Base-by-base conservation (phyloP, 805 yeast species). In the Metschnikowia amazonensis region DNA sequence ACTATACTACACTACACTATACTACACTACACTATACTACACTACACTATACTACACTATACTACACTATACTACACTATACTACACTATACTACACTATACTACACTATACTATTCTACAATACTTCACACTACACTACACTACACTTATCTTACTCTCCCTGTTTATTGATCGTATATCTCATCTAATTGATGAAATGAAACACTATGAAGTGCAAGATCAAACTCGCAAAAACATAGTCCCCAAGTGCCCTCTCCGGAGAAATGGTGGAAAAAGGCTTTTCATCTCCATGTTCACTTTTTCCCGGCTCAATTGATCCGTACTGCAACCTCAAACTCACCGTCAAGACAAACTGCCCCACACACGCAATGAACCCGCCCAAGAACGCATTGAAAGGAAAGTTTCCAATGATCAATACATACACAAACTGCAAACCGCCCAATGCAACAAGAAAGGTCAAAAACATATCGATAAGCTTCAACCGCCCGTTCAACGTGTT, bases 361-460 rank as follows among this genome's bases (percentile, higher is more conserved):
- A 94, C 97, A 36, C 97, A 87, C 18, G 89, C 73, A 45, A 85
- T 79, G 62, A 94, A 94, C 1, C 98, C 98, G 17, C 96, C 92
- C 48, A 94, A 75, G 62, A 94, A 94, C 20, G 97, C 98, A 67
- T 94, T 94, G 77, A 94, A 94, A 14, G 99, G 99, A 77, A 85
- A 94, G 57, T 80, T 88, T 30, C 97, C 96, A 37, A 89, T 80
- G 11, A 89, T 49, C 34, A 83, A 55, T 53, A 86, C 86, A 65
- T 89, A 92, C 3, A 74, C 68, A 60, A 89, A 89, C 67, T 94
- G 98, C 24, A 86, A 65, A 1, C 77, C 67, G 1, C 96, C 99
- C 48, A 88, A 70, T 0, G 72, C 65, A 14, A 92, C 90, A 47
- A 92, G 67, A 54, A 86, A 89, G 21, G 64, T 78, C 59, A 92